Base-by-base conservation (phyloP, 495 filamentous ascomycete species). In the Aspergillus campestris region DNA sequence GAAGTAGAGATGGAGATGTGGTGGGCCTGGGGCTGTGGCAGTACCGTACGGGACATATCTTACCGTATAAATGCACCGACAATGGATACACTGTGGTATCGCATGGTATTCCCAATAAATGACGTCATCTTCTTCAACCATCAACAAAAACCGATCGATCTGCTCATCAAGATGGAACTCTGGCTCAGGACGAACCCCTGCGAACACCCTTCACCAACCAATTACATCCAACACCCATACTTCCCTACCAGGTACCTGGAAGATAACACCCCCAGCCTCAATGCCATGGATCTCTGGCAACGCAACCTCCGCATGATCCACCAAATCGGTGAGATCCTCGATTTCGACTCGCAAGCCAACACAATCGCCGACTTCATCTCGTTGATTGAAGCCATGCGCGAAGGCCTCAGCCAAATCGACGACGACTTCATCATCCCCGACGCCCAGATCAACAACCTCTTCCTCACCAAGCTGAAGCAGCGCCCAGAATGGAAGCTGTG, bases 271-370 rank as follows among this genome's bases (percentile, higher is more conserved):
- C 2, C 18, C 18, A 24, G 4, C 4, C 18, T 24, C 18, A 24
- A 24, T 24, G 18, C 18, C 4, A 61, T 64, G 61, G 52, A 58
- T 11, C 14, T 45, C 37, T 56, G 58, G 53, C 55, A 61, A 31
- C 56, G 54, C 2, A 61, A 53, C 42, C 51, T 55, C 30, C 61
- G 58, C 9, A 52, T 59, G 45, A 56, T 64, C 33, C 61, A 61
- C 38, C 53, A 61, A 29, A 49, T 64, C 36, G 48, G 57, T 36
- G 61, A 64, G 49, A 56, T 61, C 36, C 44, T 64, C 9, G 58
- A 64, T 29, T 45, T 64, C 29, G 61, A 64, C 43, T 52, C 54
- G 15, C 49, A 56, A 39, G 58, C 55, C 38, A 50, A 56, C 40
- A 46, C 40, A 32, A 49, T 61, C 12, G 46, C 51, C 34, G 61